These are phyloP conservation scores for Phyllosticta citrichinensis DNA, from an alignment of 2,329 filamentous ascomycete species.

Conservation along the genomic window DNA sequence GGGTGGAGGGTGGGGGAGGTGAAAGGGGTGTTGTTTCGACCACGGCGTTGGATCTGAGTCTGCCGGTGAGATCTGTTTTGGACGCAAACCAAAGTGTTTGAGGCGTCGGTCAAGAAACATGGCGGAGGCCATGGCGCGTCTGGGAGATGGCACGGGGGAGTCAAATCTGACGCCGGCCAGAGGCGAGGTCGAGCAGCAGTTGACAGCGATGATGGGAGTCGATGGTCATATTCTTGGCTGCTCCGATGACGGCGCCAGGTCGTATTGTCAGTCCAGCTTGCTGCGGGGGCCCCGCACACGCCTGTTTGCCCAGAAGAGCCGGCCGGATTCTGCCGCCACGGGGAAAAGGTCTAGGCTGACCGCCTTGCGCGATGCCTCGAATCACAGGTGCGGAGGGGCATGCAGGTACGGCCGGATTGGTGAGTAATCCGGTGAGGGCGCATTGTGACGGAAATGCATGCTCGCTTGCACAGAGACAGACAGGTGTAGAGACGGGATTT, in stretches of 20 bases:
- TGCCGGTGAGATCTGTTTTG: neutral
- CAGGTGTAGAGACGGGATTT: neutral
- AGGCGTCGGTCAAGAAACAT: neutral
- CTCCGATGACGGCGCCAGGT: neutral
- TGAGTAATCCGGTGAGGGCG: neutral
- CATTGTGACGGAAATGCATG: neutral
- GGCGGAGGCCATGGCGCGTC: neutral
- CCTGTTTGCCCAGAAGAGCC: neutral
- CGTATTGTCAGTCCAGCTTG: neutral
- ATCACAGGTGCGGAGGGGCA: neutral
- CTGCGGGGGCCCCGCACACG: neutral
- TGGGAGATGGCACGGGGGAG: neutral
- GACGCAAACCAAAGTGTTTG: neutral
- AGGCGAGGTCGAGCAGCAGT: neutral
- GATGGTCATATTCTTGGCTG: neutral
- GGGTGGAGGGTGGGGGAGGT: neutral
- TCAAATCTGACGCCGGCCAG: neutral
- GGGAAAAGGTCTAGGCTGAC: neutral
- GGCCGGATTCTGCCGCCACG: neutral
- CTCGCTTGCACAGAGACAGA: neutral
- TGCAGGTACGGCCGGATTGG: neutral
- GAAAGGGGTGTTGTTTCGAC: neutral
- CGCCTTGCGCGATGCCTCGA: neutral
- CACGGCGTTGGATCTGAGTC: neutral
- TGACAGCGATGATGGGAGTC: neutral